Percentiles rank a stretch among this genome's conserved stretches.
Evolutionary conservation across 2,329 filamentous ascomycete genomes (phyloP).

Genomic region (Alternaria longipes): DNA sequence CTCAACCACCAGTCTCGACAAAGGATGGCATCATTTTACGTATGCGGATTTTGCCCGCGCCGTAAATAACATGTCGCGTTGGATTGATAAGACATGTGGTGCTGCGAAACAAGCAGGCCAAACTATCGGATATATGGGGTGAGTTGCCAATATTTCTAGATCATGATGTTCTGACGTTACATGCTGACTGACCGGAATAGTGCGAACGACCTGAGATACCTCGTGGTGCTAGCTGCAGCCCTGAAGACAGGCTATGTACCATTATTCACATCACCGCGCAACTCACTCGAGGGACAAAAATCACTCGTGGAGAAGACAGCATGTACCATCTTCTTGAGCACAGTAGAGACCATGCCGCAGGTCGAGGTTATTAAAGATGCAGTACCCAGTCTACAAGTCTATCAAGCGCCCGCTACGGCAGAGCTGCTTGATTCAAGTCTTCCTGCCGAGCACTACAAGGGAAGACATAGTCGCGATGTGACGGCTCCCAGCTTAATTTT

Average conservation of each 20-base stretch:
- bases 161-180: fast-evolving
- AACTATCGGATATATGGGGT: constrained; percentile 11
- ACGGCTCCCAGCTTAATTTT: constrained; percentile 2
- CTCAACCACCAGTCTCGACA: not conserved
- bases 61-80: constrained; percentile 3
- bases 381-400: not conserved
- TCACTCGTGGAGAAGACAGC: constrained; percentile 3
- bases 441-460: not conserved
- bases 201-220: constrained; percentile 5
- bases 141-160: not conserved
- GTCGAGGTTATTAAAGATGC: not conserved
- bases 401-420: not conserved
- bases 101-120: not conserved
- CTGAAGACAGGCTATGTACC: constrained; percentile 10
- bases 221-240: constrained; percentile 5
- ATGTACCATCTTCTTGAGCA: constrained; percentile 4
- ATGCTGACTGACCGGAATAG: not conserved
- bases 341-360: not conserved
- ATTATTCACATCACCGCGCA: constrained; percentile 5
- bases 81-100: constrained; percentile 2
- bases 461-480: not conserved
- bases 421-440: constrained; percentile 1
- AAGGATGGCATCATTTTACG: constrained; percentile 4
- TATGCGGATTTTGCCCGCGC: constrained; percentile 2
- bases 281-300: constrained; percentile 4